Evolutionary conservation across 768 basidiomycete species (phyloP), one percentile per base, ranked within the genome.

Genomic region (Leucosporidium creatinivorum): DNA sequence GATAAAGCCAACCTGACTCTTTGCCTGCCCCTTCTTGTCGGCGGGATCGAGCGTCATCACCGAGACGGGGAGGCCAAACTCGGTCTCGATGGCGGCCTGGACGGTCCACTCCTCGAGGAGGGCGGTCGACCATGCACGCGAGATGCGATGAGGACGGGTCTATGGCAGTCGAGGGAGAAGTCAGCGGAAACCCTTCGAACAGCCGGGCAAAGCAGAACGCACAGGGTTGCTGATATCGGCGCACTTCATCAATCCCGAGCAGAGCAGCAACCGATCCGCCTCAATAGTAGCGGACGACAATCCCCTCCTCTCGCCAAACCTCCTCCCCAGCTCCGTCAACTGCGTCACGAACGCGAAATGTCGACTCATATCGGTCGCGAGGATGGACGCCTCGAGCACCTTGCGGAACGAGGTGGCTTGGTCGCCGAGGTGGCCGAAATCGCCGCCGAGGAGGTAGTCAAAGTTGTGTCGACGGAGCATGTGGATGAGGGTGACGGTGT

Each of bases 191-290:
- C n/a, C n/a, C n/a, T n/a, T n/a, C n/a, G n/a, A n/a, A n/a, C n/a
- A n/a, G n/a, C n/a, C n/a, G n/a, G n/a, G n/a, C n/a, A 3, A n/a
- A 28, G n/a, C 17, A 26, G 23, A 19, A 84, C 93, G 72, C 77
- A 96, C 93, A 21, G 96, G 94, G 77, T 99, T 99, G 77, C 91
- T 93, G 75, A 99, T 98, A 79, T 99, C 96, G 23, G 94, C 93
- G 75, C 93, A 96, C 79, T 99, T 98, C 77, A 99, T 86, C 61
- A 99, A 80, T 4, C 89, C 89, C 75, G 97, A 92, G 76, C 91
- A 94, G 28, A 92, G 78, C 62, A 94, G 78, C 30, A 89, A 81
- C 73, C 88, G 83, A 62, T 86, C 83, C 23, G 71, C 62, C 68
- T 74, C 73, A 36, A 60, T 44, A 26, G 44, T 58, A 23, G 65